These are phyloP conservation scores for Licmophora abbreviata DNA, from an alignment of 108 stramenopile genomes.

Conservation along the genomic window DNA sequence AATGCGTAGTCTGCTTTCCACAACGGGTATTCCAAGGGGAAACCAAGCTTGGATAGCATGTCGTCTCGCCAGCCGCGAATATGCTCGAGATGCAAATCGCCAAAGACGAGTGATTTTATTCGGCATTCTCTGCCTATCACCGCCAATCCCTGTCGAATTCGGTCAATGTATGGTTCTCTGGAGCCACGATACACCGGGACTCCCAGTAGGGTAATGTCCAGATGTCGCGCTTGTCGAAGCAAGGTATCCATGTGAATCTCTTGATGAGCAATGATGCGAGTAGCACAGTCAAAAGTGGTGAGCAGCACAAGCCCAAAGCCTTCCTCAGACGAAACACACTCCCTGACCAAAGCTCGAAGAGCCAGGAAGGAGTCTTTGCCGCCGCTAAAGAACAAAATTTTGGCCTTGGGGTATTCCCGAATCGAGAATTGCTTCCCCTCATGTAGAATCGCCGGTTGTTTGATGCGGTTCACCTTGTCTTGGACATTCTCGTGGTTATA, in stretches of 20 bases:
- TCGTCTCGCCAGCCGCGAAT: conserved; percentile 78
- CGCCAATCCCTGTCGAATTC: conserved; percentile 49
- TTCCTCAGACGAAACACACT: conserved; percentile 5
- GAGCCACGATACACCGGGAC: conserved; percentile 68
- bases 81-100: conserved; percentile 90
- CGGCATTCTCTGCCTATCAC: conserved; percentile 18
- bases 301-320: conserved; percentile 64
- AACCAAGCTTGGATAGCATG: conserved; percentile 30
- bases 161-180: conserved; percentile 52
- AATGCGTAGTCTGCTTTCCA: conserved; percentile 54
- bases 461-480: conserved; percentile 47
- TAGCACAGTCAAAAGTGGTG: conserved; percentile 80
- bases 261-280: conserved; percentile 82
- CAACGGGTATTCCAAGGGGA: conserved; percentile 58
- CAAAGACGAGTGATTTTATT: conserved; percentile 60
- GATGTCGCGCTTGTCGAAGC: conserved; percentile 59
- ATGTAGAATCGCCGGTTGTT: conserved; percentile 66
- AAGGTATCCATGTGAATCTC: conserved; percentile 66
- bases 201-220: conserved; percentile 66
- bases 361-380: conserved; percentile 91
- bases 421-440: conserved; percentile 4
- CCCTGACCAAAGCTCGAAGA: conserved; percentile 56
- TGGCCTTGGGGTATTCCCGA: conserved; percentile 11
- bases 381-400: conserved; percentile 82
- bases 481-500: conserved; percentile 75